Evolutionary conservation across 2,329 filamentous ascomycete species (phyloP), one percentile per base, ranked within the genome.

Genomic region (Metarhizium guizhouense): DNA sequence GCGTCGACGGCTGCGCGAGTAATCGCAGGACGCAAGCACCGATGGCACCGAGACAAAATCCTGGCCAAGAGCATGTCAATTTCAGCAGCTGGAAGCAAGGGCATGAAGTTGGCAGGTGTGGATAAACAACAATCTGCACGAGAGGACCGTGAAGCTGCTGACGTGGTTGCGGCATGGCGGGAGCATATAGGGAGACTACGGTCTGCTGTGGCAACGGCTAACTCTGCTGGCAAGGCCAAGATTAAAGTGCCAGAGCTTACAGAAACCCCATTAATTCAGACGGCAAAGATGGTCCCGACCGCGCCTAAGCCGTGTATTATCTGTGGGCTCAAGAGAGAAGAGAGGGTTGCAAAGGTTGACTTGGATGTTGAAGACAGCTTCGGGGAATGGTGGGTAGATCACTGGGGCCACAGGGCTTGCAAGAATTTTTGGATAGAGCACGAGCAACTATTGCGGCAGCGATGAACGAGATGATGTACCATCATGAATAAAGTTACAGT

Each of bases 371-470:
- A 93, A 64, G 93, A 97, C 69, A 91, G 88, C 68, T 96, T 96
- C 75, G 91, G 90, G 13, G 93, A 97, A 74, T 97, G 91, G 90
- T 97, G 93, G 93, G 77, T 87, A 47, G 91, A 96, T 49, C 86
- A 93, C 68, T 92, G 90, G 87, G 90, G 87, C 0, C 88, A 92
- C 70, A 76, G 82, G 59, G 81, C 83, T 20, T 97, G 93, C 71
- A 83, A 83, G 67, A 86, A 87, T 59, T 96, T 96, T 66, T 97
- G 93, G 93, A 74, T 86, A 57, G 78, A 86, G 63, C 86, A 95
- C 68, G 88, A 88, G 68, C 77, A 77, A 54, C 77, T 78, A 56
- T 74, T 96, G 61, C 81, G 83, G 60, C 86, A 88, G 63, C 80
- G 87, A 64, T 94, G 62, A 51, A 13, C 10, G 32, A 29, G 32